Evolutionary conservation across 441 rosid genomes (phyloP), one percentile per base, ranked within the genome.

Genomic region (Oxalis stricta): DNA sequence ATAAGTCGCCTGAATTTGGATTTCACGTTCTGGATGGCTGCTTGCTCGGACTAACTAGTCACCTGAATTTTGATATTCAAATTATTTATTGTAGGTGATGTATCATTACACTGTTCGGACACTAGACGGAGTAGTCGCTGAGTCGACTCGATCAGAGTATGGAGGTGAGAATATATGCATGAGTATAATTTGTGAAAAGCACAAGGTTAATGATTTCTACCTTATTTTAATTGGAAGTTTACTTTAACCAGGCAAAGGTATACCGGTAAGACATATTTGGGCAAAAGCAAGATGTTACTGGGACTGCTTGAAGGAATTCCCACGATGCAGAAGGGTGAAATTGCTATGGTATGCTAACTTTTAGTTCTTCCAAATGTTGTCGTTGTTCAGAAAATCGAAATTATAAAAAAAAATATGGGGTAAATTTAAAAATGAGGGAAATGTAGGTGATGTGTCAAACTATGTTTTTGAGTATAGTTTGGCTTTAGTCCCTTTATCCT

Each of bases 281-380:
- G 97, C 30, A 92, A 86, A 77, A 87, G 94, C 63, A 87, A 92
- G 75, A 63, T 87, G 72, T 40, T 92, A 5, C 46, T 82, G 57
- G 99, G 99, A 52, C 65, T 92, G 61, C 64, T 92, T 3, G 89
- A 92, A 68, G 95, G 97, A 53, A 74, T 92, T 50, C 75, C 96
- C 16, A 76, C 97, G 6, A 92, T 87, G 99, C 61, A 70, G 52
- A 87, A 71, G 92, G 89, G 83, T 50, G 97, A 87, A 84, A 79
- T 84, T 44, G 84, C 99, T 5, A 79, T 84, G 97, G 97, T 87
- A 83, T 49, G 58, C 17, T 38, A 7, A 7, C 50, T 33, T 48
- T 11, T 43, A 4, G 37, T 17, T 13, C 51, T 55, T 42, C 44
- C 2, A 12, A 45, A 12, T 48, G 28, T 28, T 37, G 6, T 33